Percentiles rank a stretch among this genome's conserved stretches.
These are phyloP conservation scores for Zanthoxylum bungeanum DNA, from an alignment of 345 rosid species.

Conservation along the genomic window DNA sequence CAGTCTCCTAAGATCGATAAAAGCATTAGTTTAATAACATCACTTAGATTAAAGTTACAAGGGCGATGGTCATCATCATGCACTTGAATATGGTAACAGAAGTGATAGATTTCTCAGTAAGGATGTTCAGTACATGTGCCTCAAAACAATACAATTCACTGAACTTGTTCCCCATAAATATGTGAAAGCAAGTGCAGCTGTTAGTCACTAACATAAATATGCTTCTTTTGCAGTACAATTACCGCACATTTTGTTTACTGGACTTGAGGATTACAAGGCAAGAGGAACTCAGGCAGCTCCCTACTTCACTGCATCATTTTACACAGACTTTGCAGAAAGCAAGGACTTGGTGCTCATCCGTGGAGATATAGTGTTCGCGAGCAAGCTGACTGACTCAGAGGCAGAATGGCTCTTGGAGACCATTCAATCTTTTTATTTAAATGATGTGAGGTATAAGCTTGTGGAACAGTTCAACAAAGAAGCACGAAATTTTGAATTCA, in stretches of 20 bases:
- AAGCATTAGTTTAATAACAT: background rate
- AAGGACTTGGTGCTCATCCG: constrained; percentile 81
- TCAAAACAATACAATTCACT: background rate
- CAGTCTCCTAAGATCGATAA: background rate
- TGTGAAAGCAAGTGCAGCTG: background rate
- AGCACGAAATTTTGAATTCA: constrained; percentile 78
- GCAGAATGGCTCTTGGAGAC: constrained; percentile 95
- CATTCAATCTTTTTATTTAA: constrained; percentile 77
- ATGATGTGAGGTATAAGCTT: constrained; percentile 73
- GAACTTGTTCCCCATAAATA: background rate
- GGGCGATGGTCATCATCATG: background rate
- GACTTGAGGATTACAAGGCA: constrained; percentile 98
- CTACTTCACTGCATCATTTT: constrained; percentile 59
- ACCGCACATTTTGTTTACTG: constrained; percentile 86
- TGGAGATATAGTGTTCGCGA: constrained; percentile 84
- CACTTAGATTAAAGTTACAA: background rate
- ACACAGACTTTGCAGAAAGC: constrained; percentile 77
- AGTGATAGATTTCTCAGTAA: too few species aligned
- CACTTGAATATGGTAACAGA: background rate
- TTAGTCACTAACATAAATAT: background rate
- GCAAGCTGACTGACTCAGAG: constrained; percentile 83
- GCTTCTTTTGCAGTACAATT: constrained; percentile 64
- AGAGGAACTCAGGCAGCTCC: constrained; percentile 97
- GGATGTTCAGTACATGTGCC: background rate
- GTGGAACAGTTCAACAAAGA: constrained; percentile 80